phyloP scores from a whole-genome alignment of 768 basidiomycete species.

The Leccinum disarticulatum region DNA sequence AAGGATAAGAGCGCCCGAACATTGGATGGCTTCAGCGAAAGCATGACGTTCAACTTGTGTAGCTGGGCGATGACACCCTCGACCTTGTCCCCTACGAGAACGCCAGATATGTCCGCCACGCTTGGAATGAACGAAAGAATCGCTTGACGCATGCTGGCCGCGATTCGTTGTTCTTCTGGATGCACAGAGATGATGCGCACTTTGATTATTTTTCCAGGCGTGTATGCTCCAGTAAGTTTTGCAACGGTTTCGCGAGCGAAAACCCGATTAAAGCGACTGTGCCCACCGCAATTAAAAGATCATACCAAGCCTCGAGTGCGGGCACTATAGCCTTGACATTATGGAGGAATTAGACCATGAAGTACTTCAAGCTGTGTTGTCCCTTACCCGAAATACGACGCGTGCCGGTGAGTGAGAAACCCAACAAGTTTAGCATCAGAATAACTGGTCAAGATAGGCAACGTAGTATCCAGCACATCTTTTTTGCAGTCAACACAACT shows the following conservation, averaged over 20 bases:
- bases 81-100: conserved; percentile 76
- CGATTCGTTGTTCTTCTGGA: conserved; percentile 57
- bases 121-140: conserved; percentile 47
- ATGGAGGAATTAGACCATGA: conserved; percentile 90
- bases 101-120: conserved; percentile 61
- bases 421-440: conserved; percentile 67
- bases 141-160: conserved; percentile 87
- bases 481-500: conserved; percentile 87
- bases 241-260: conserved; percentile 59
- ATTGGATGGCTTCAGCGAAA: conserved; percentile 68
- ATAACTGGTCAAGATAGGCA: conserved; percentile 64
- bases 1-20: conserved; percentile 83
- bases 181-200: conserved; percentile 75
- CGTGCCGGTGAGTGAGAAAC: conserved; percentile 61
- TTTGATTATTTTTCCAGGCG: conserved; percentile 79
- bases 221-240: conserved; percentile 63
- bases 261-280: neutral
- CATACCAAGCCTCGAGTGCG: conserved; percentile 76
- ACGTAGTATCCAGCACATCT: conserved; percentile 78
- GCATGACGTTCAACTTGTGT: conserved; percentile 80
- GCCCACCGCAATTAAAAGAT: neutral
- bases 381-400: conserved; percentile 79
- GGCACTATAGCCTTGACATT: conserved; percentile 83
- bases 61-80: conserved; percentile 74
- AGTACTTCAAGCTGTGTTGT: conserved; percentile 47